Evolutionary conservation across 2,329 filamentous ascomycete genomes (phyloP).

Genomic region (Cadophora sp.): DNA sequence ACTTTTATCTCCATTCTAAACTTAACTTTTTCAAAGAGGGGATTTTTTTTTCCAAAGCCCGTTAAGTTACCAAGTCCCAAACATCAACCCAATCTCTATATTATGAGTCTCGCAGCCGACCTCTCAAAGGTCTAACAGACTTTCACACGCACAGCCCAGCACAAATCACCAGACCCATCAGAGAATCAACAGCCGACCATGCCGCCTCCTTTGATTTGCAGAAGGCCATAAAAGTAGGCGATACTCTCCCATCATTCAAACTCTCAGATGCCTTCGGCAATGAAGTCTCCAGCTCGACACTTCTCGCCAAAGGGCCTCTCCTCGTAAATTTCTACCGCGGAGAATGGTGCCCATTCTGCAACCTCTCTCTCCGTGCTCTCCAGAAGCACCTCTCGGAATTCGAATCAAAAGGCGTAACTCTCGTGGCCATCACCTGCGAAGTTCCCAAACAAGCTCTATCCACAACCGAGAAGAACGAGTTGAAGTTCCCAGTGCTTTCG

Average conservation of each 20-base stretch:
- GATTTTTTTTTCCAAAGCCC: no score
- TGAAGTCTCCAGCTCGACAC: constrained; percentile 43
- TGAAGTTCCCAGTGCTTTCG: constrained; percentile 50
- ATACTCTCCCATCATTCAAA: constrained; percentile 44
- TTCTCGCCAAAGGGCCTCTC: constrained; percentile 45
- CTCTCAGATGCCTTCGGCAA: constrained; percentile 47
- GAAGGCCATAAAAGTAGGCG: no score
- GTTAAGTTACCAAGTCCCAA: no score
- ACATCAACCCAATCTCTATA: no score
- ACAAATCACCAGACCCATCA: no score
- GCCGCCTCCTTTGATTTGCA: no score
- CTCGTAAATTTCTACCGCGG: constrained; percentile 54
- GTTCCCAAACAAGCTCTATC: constrained; percentile 48
- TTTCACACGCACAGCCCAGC: no score
- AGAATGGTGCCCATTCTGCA: constrained; percentile 54
- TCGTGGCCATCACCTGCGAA: constrained; percentile 52
- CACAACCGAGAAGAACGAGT: constrained; percentile 49
- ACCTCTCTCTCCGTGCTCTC: constrained; percentile 47
- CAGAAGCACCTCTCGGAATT: constrained; percentile 48
- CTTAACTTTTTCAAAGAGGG: no score
- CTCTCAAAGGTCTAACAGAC: no score
- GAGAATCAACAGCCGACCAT: no score
- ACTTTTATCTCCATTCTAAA: no score
- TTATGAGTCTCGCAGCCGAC: no score
- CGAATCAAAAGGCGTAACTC: constrained; percentile 47